Base-by-base conservation (phyloP, 768 basidiomycete genomes). In the Kwoniella bestiolae region DNA sequence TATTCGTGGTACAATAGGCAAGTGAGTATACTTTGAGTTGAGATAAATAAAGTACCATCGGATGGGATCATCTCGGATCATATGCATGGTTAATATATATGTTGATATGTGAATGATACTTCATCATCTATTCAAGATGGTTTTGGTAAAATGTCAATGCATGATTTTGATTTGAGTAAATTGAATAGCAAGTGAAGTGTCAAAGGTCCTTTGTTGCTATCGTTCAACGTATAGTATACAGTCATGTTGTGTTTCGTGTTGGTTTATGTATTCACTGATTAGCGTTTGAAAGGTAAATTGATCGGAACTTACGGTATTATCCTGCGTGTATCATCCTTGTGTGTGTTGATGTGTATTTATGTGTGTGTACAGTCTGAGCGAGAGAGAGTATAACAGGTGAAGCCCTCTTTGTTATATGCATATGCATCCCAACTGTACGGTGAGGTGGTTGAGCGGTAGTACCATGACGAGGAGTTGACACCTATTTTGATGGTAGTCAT, bases 111-210 rank as follows among this genome's bases (percentile, higher is more conserved):
- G 28, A 21, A 38, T 25, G 18, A 12, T n/a, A 46, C 57, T 47
- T 59, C 57, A 47, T 26, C 57, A 59, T 46, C 57, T 59, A 49
- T 29, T 59, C 57, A 56, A 31, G 21, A 60, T 21, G 31, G 18
- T 28, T 34, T 5, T 2, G 29, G 23, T 11, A 29, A 26, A 14
- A 60, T 21, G 58, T 60, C 58, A 28, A 49, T 46, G 46, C 46
- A 11, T 50, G 58, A 60, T 14, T 26, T 9, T 28, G 14, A 44
- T 5, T 3, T n/a, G n/a, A 25, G 3, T 16, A 35, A 2, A 28
- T 45, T 64, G 63, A 64, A 34, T 53, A 64, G 63, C 32, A 16
- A 35, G 55, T 64, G 63, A 64, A 64, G 55, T 64, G 45, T 56
- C 18, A 62, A 53, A 62, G 60, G 60, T 62, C 46, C 60, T 61